Conservation (phyloP, 495 filamentous ascomycete genomes). For the Penicillium silybi region DNA sequence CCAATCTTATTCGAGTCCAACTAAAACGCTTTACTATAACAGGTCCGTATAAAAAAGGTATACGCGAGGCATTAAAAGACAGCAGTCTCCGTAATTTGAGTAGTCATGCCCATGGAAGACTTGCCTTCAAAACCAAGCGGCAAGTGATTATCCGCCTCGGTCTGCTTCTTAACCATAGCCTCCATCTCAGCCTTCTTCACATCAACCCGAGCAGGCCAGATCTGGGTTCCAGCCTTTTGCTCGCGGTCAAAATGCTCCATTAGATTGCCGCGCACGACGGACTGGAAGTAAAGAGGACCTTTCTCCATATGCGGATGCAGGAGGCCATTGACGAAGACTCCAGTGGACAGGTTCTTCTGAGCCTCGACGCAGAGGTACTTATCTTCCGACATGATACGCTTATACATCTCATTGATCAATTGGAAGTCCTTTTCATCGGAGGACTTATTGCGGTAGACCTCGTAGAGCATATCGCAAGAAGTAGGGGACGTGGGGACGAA, state of each 20-base stretch:
- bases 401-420: conserved; percentile 41
- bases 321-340: conserved; percentile 49
- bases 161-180: background rate
- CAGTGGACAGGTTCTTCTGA: conserved; percentile 44
- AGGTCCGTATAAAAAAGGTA: background rate
- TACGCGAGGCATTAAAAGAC: background rate
- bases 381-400: conserved; percentile 45
- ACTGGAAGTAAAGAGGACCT: conserved; percentile 45
- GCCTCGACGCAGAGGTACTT: conserved; percentile 42
- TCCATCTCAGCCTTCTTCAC: background rate
- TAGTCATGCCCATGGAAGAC: background rate
- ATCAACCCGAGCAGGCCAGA: conserved; percentile 37
- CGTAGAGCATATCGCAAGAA: conserved; percentile 39
- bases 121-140: background rate
- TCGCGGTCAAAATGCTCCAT: conserved; percentile 37
- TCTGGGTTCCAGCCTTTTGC: conserved; percentile 29
- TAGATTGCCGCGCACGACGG: conserved; percentile 32
- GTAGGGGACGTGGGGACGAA: conserved; percentile 40
- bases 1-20: background rate
- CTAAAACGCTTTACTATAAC: background rate
- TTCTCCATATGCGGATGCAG: conserved; percentile 47
- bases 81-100: background rate
- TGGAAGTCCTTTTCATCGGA: conserved; percentile 42
- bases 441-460: conserved; percentile 46
- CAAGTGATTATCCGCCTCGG: background rate